Conservation (phyloP, 768 basidiomycete species). For the Mycena leptocephala region DNA sequence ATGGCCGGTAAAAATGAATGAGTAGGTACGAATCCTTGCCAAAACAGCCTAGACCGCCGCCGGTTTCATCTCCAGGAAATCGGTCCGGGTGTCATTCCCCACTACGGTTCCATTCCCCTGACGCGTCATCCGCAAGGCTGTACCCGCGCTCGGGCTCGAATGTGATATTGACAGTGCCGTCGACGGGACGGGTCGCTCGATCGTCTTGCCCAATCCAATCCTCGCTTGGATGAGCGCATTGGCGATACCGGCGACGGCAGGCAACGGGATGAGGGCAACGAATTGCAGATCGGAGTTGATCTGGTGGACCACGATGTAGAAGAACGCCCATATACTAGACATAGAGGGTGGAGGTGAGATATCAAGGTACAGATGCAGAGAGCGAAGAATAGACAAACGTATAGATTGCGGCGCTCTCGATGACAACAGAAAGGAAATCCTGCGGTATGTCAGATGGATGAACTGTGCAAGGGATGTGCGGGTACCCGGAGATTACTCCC, state of each 20-base stretch:
- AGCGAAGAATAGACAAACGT: constrained; percentile 3
- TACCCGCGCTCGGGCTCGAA: neutral
- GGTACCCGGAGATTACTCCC: neutral
- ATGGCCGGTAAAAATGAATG: neutral
- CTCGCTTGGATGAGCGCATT: constrained; percentile 24
- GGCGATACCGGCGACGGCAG: constrained; percentile 13
- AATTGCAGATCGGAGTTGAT: constrained; percentile 22
- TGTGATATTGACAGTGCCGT: neutral
- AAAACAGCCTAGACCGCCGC: neutral
- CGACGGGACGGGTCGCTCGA: neutral
- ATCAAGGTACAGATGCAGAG: no score
- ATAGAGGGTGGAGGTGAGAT: neutral
- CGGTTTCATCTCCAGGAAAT: neutral
- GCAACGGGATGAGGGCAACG: constrained; percentile 3
- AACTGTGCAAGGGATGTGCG: neutral
- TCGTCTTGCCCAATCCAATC: constrained; percentile 11
- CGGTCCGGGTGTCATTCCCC: neutral
- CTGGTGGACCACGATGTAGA: constrained; percentile 23
- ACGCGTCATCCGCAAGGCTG: neutral
- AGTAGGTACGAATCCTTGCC: neutral
- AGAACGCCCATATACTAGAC: neutral
- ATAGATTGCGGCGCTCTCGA: constrained; percentile 18
- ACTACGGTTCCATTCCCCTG: neutral
- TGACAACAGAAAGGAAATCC: neutral
- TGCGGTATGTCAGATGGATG: neutral